Percentiles rank a stretch among this genome's conserved stretches.
Evolutionary conservation across 805 yeast genomes (phyloP).

Genomic region (Ogataea kodamae): DNA sequence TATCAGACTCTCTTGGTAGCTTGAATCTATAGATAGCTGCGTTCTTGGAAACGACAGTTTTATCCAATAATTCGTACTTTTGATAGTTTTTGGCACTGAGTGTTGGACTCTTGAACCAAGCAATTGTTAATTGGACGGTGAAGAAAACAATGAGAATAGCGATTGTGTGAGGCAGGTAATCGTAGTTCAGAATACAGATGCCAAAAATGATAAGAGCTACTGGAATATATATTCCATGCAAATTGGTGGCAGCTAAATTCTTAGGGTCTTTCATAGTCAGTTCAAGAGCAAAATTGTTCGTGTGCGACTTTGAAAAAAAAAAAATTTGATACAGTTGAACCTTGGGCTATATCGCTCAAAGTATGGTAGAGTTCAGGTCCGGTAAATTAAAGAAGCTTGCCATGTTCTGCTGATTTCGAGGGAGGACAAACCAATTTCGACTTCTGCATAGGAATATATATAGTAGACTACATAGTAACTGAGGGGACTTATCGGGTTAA

Average conservation of each 20-base stretch:
- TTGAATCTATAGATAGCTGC: constrained; percentile 73
- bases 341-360: too few species aligned
- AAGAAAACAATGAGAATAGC: constrained; percentile 39
- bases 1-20: constrained; percentile 56
- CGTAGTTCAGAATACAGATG: constrained; percentile 48
- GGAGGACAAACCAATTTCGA: too few species aligned
- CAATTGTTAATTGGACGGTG: constrained; percentile 34
- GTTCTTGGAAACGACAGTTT: constrained; percentile 67
- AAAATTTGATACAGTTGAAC: background rate
- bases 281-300: too few species aligned
- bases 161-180: constrained; percentile 45
- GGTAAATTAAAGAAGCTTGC: too few species aligned
- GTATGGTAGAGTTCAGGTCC: too few species aligned
- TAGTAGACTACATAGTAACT: too few species aligned
- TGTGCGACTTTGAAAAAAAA: too few species aligned
- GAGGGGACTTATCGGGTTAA: too few species aligned
- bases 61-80: constrained; percentile 66
- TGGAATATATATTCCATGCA: constrained; percentile 77
- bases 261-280: constrained; percentile 26
- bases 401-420: too few species aligned
- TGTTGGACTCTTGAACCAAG: constrained; percentile 37
- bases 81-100: constrained; percentile 54
- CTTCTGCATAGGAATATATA: too few species aligned
- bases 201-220: constrained; percentile 58
- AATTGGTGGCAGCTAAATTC: constrained; percentile 61